A percentile compares a stretch with the other conserved stretches of the same genome.
phyloP scores from a whole-genome alignment of 2,329 filamentous ascomycete species.

The Xenoacremonium recifei region DNA sequence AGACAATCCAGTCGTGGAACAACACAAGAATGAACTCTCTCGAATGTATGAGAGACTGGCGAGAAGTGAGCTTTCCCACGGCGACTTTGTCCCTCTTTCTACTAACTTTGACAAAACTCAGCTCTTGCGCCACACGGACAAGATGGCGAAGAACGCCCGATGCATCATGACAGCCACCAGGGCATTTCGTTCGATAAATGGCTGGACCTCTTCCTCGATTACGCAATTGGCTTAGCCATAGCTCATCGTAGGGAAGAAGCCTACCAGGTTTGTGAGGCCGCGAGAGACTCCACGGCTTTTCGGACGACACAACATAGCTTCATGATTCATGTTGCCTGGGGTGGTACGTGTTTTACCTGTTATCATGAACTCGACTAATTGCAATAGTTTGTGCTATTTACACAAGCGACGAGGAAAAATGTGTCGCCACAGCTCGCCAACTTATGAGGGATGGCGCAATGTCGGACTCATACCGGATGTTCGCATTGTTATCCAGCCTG shows the following conservation, averaged over 20 bases:
- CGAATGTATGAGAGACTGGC: conserved; percentile 56
- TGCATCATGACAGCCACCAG: conserved; percentile 55
- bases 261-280: conserved; percentile 77
- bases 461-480: conserved; percentile 81
- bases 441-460: conserved; percentile 82
- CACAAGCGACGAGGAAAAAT: conserved; percentile 75
- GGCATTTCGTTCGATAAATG: conserved; percentile 80
- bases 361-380: conserved; percentile 9
- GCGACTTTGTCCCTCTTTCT: not conserved
- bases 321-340: conserved; percentile 74
- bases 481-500: conserved; percentile 73
- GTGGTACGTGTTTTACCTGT: conserved; percentile 48
- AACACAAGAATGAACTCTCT: conserved; percentile 45
- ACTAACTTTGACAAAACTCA: too few relatives aligned
- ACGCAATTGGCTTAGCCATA: conserved; percentile 73
- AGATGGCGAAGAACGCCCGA: conserved; percentile 22
- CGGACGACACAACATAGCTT: conserved; percentile 68
- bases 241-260: conserved; percentile 66
- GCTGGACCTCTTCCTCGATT: conserved; percentile 88
- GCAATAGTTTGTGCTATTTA: conserved; percentile 75
- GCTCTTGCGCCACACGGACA: not conserved
- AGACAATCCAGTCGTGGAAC: conserved; percentile 17
- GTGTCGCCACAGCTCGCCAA: conserved; percentile 71
- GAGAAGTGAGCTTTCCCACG: conserved; percentile 42
- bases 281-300: conserved; percentile 79